A percentile compares a stretch with the other conserved stretches of the same genome.
phyloP scores from a whole-genome alignment of 257 asterid genomes.

The Nicotiana noctiflora region DNA sequence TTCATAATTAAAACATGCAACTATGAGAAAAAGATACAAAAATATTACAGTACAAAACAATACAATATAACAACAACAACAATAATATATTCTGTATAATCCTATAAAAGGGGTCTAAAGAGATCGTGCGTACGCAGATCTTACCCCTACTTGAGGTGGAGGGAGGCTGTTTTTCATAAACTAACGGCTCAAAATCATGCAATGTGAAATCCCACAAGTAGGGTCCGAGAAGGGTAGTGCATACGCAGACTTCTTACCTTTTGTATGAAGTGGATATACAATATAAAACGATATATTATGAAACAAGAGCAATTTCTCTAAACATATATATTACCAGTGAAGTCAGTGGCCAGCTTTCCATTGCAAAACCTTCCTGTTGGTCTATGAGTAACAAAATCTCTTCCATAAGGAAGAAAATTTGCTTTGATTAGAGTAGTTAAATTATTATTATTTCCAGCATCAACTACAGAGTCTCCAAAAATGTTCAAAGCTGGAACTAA shows the following conservation, averaged over 20 bases:
- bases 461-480: constrained; percentile 84
- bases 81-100: too few species aligned
- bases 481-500: constrained; percentile 66
- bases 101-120: rapidly evolving
- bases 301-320: too few species aligned
- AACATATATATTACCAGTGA: constrained; percentile 38
- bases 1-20: constrained; percentile 6
- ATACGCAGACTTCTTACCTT: background rate
- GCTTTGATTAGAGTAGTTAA: constrained; percentile 59
- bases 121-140: too few species aligned
- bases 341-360: constrained; percentile 83
- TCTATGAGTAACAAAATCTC: constrained; percentile 55
- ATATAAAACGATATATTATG: too few species aligned
- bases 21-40: background rate
- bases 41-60: background rate
- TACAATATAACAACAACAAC: too few species aligned
- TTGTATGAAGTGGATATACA: too few species aligned
- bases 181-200: too few species aligned
- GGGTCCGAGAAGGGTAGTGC: too few species aligned
- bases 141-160: too few species aligned
- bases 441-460: constrained; percentile 70
- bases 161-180: too few species aligned
- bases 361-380: constrained; percentile 93
- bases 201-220: background rate
- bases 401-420: constrained; percentile 79